These are phyloP conservation scores for Globisporangium recalcitrans DNA, from an alignment of 352 stramenopile genomes.

Conservation along the genomic window DNA sequence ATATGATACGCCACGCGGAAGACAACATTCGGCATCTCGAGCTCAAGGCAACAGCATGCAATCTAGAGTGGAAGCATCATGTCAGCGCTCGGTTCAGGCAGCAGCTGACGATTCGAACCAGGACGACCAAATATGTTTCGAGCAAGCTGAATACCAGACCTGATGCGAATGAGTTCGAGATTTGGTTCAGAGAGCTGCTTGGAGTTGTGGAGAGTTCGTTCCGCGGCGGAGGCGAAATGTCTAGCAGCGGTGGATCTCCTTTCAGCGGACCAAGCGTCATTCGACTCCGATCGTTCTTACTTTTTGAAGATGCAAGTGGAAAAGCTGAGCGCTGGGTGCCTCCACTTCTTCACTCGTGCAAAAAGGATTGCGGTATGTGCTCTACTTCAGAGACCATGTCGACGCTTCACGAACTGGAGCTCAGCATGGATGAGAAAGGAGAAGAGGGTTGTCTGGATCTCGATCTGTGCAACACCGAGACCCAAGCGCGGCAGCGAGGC, in stretches of 20 bases:
- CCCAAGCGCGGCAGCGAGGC: not conserved
- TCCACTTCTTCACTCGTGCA: conserved; percentile 5
- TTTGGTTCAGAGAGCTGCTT: not conserved
- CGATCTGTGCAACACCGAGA: not conserved
- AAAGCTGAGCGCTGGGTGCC: not conserved
- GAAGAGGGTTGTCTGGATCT: not conserved
- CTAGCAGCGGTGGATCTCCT: not conserved
- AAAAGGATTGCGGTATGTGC: not conserved
- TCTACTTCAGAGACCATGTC: no score
- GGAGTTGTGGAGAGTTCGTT: not conserved
- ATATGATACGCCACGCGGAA: not conserved
- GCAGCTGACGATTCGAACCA: not conserved
- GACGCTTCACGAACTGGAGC: not conserved
- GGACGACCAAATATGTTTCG: not conserved
- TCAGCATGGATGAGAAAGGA: not conserved
- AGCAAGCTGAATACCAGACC: not conserved
- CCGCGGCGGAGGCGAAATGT: not conserved
- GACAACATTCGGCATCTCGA: not conserved
- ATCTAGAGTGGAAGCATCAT: not conserved
- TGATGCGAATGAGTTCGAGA: not conserved
- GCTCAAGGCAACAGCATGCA: not conserved
- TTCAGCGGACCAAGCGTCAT: not conserved
- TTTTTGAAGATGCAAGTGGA: not conserved
- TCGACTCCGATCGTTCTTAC: conserved; percentile 5
- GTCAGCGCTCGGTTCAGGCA: not conserved